Evolutionary conservation across 2,329 filamentous ascomycete genomes (phyloP).

Genomic region (Zymoseptoria pseudotritici): DNA sequence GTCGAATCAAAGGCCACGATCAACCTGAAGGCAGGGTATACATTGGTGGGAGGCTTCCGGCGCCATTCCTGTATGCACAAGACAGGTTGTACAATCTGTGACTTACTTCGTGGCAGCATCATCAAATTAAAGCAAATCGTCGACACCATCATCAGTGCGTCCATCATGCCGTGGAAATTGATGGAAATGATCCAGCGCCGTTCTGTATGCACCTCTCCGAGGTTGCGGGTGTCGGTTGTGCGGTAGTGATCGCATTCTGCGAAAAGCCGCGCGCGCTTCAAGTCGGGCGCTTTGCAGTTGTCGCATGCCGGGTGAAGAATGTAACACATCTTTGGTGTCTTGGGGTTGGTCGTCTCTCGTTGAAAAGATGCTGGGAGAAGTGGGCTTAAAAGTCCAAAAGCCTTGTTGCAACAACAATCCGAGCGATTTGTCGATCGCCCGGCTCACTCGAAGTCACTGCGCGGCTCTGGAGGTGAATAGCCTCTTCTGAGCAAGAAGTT

Average conservation of each 20-base stretch:
- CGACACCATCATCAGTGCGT: too few species aligned
- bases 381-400: neutral
- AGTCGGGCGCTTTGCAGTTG: neutral
- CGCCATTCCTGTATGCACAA: too few species aligned
- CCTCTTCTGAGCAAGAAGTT: slow-evolving; percentile 37
- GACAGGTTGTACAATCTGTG: too few species aligned
- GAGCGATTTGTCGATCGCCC: fast-evolving
- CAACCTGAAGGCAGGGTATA: too few species aligned
- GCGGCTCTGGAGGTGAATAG: slow-evolving; percentile 37
- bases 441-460: slow-evolving; percentile 29
- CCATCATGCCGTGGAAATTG: too few species aligned
- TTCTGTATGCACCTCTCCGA: too few species aligned
- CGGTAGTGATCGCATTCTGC: neutral
- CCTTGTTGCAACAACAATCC: neutral
- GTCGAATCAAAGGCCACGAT: too few species aligned
- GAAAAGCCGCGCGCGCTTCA: neutral
- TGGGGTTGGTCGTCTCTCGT: neutral
- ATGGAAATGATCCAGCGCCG: too few species aligned
- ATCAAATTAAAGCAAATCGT: too few species aligned
- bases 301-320: slow-evolving; percentile 11
- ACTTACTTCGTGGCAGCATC: too few species aligned
- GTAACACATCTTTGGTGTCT: slow-evolving; percentile 9
- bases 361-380: neutral
- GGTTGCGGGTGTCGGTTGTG: neutral
- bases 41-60: too few species aligned